These are phyloP conservation scores for Lactuca saligna DNA, from an alignment of 129 eudicot species.

Conservation along the genomic window DNA sequence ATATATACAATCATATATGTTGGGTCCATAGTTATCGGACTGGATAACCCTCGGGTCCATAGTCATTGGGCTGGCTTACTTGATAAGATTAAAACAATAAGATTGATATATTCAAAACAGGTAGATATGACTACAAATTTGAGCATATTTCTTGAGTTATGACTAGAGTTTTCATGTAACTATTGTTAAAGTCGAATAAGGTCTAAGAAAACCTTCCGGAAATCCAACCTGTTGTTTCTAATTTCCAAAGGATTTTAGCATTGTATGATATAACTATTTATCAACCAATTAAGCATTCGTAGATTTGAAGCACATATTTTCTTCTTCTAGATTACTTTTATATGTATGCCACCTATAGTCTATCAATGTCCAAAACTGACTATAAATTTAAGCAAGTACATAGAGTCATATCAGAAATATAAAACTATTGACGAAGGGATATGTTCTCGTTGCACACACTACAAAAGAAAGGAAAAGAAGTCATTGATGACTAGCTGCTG, in stretches of 20 bases:
- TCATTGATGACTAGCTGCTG: slow-evolving; percentile 20
- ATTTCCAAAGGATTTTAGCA: neutral
- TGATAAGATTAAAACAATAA: no score
- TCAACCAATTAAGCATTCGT: neutral
- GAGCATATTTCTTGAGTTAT: neutral
- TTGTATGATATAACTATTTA: neutral
- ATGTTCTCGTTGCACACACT: slow-evolving; percentile 29
- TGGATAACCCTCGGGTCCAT: no score
- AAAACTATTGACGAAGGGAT: slow-evolving; percentile 24
- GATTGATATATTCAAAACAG: no score
- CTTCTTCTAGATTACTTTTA: slow-evolving; percentile 12
- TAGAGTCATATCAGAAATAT: neutral
- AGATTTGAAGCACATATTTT: slow-evolving; percentile 10
- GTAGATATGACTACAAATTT: neutral
- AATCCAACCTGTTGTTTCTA: no score
- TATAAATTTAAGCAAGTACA: slow-evolving; percentile 3
- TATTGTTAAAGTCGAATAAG: no score
- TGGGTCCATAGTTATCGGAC: no score
- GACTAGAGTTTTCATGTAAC: neutral
- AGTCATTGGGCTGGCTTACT: no score
- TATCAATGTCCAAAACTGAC: neutral
- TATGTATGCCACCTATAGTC: slow-evolving; percentile 15
- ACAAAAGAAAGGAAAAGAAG: slow-evolving; percentile 18
- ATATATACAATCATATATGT: no score
- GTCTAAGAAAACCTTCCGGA: no score